Base-by-base conservation (phyloP, 2,329 filamentous ascomycete genomes). In the Penicillium sp. region DNA sequence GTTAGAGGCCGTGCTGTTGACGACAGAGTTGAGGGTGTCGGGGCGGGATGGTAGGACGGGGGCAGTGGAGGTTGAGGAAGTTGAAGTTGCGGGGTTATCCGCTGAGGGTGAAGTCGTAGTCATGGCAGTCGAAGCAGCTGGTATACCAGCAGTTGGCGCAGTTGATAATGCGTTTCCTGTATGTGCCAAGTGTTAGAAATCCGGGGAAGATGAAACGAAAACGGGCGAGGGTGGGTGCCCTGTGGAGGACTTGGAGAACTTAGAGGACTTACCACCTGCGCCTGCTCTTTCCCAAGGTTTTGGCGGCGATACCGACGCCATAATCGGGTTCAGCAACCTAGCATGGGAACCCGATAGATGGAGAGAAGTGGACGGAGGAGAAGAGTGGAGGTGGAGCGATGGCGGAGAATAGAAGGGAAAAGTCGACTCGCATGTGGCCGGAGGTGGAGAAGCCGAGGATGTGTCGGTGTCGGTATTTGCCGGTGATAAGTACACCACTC, bases 251-350 rank as follows among this genome's bases (percentile, higher is more conserved):
- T 62, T 72, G n/a, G n/a, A n/a, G n/a, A n/a, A n/a, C n/a, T n/a
- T n/a, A n/a, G n/a, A 39, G 14, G 22, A 72, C 75, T 62, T 72
- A 83, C 79, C 69, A 63, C 75, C 64, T 56, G 76, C 76, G 70
- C 85, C 86, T 56, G 84, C 79, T 69, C 85, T 81, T 74, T 98
- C 93, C 93, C 93, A 98, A 38, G 93, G 93, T 74, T 98, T 98
- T 46, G 93, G 93, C 65, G 93, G 93, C 69, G 91, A 96, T 55
- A 75, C 74, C 56, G 77, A 73, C 62, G 78, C 77, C 78, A 82
- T 81, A 55, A 59, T 58, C 47, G 48, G 48, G 50, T 49, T 62
- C 55, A 64, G 45, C 51, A 58, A 50, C 44, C 49, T 61, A 47
- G 58, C 65, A 68, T 69, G 46, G 55, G 60, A 56, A 46, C 41